Percentiles rank a stretch among this genome's conserved stretches.
Evolutionary conservation across 2,329 filamentous ascomycete species (phyloP).

Genomic region (Colletotrichum cordylinicola): DNA sequence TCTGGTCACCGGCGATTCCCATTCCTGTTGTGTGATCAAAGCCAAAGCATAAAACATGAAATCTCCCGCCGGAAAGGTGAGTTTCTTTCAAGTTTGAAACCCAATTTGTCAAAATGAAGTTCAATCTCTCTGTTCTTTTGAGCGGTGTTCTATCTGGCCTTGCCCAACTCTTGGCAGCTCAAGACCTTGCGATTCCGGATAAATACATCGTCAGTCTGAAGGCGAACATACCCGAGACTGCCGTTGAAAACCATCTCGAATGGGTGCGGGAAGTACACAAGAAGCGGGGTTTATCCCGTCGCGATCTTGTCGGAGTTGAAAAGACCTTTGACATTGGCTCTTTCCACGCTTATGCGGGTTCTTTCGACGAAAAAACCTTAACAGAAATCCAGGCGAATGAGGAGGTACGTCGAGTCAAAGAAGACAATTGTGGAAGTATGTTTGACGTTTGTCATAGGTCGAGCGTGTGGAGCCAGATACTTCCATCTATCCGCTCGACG

Average conservation of each 20-base stretch:
- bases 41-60: background rate
- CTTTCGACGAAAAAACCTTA: constrained; percentile 47
- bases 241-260: constrained; percentile 38
- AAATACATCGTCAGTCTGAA: background rate
- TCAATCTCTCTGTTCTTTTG: background rate
- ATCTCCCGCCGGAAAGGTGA: background rate
- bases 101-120: background rate
- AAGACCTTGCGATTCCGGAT: background rate
- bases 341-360: constrained; percentile 48
- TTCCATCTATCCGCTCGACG: background rate
- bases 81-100: background rate
- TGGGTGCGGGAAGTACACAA: constrained; percentile 39
- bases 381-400: constrained; percentile 40
- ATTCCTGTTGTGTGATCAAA: background rate
- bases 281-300: constrained; percentile 35
- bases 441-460: background rate
- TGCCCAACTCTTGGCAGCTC: background rate
- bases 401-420: constrained; percentile 15
- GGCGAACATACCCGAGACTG: constrained; percentile 29
- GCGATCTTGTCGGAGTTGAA: constrained; percentile 41
- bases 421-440: background rate
- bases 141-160: background rate
- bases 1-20: background rate
- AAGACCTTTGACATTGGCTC: constrained; percentile 40
- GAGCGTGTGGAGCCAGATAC: background rate